These are phyloP conservation scores for Oenanthe sinensis DNA, from an alignment of 129 eudicot species.

Conservation along the genomic window DNA sequence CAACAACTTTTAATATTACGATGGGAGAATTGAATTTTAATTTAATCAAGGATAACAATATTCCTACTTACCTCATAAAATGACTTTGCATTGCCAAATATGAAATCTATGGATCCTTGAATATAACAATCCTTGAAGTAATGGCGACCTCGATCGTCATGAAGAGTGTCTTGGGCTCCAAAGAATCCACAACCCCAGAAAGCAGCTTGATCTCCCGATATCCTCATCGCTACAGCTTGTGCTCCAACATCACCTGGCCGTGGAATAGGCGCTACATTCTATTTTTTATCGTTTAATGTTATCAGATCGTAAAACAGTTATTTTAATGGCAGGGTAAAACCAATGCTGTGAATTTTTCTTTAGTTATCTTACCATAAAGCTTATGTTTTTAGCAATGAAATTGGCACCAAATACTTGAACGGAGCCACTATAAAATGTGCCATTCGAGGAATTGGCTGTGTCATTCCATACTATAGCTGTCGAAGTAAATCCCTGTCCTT, in stretches of 20 bases:
- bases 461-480: constrained; percentile 89
- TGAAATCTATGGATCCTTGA: constrained; percentile 89
- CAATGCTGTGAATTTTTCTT: background rate
- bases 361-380: constrained; percentile 67
- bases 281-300: background rate
- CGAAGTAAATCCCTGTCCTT: constrained; percentile 87
- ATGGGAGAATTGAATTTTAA: background rate
- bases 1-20: background rate
- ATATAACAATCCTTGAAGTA: constrained; percentile 85
- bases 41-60: too few relatives aligned
- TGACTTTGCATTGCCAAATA: constrained; percentile 86
- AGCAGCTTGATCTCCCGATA: constrained; percentile 73
- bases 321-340: background rate
- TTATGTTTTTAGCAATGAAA: constrained; percentile 84
- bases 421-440: constrained; percentile 77
- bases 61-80: constrained; percentile 53
- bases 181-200: constrained; percentile 97
- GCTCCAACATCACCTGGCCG: constrained; percentile 81
- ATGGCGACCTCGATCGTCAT: constrained; percentile 95
- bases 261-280: constrained; percentile 92
- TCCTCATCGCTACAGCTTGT: constrained; percentile 84
- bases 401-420: constrained; percentile 81
- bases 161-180: constrained; percentile 95
- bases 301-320: background rate
- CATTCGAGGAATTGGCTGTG: constrained; percentile 78